Base-by-base conservation (phyloP, 257 asterid genomes). In the Linaria vulgaris region DNA sequence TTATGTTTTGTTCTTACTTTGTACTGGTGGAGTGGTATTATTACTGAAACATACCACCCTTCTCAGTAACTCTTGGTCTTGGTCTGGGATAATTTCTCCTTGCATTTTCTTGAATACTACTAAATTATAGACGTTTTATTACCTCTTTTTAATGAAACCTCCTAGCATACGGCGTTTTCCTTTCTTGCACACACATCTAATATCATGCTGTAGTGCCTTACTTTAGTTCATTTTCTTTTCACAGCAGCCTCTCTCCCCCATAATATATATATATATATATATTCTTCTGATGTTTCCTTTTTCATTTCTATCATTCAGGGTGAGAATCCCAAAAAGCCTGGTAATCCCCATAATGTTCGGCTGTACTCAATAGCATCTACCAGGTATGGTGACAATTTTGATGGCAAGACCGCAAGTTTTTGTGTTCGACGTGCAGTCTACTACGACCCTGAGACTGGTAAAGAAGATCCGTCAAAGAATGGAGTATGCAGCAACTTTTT, bases 401-500 rank as follows among this genome's bases (percentile, higher is more conserved):
- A 89, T 71, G 97, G 95, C 20, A 92, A 82, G 79, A 89, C 97
- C 15, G 90, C 95, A 4, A 89, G 95, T 78, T 79, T 89, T 12
- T 88, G 96, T 72, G 99, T 89, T 63, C 77, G 99, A 34, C 95
- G 97, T 20, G 96, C 96, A 72, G 94, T 92, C 58, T 87, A 83
- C 76, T 89, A 83, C 65, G 94, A 92, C 68, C 94, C 95, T 12
- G 96, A 87, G 75, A 89, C 96, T 14, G 96, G 96, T 39, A 81
- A 87, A 69, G 97, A 89, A 74, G 96, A 89, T 73, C 94, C 94
- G 64, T 80, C 88, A 17, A 89, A 85, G 66, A 78, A 92, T 0
- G 97, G 99, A 45, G 83, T 87, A 3, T 92, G 99, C 86, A 87
- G 97, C 77, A 89, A 92, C 61, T 92, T 80, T 49, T 78, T 92